phyloP scores from a whole-genome alignment of 306 rosid species.

The Glycyrrhiza uralensis region DNA sequence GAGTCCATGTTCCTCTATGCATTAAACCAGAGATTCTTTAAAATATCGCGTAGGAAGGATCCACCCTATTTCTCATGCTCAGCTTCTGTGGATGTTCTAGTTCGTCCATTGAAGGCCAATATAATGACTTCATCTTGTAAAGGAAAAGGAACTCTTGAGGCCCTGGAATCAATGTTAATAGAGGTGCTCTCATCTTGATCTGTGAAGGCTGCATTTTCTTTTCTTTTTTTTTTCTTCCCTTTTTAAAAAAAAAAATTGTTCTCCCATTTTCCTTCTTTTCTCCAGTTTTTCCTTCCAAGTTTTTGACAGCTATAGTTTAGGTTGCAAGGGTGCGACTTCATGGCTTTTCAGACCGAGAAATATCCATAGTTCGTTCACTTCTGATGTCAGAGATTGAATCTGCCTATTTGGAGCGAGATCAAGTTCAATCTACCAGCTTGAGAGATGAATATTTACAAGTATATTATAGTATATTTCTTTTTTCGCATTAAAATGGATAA shows the following conservation, averaged over 20 bases:
- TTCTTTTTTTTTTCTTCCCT: not conserved
- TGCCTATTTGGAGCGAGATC: conserved; percentile 96
- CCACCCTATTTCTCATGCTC: conserved; percentile 97
- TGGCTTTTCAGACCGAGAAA: conserved; percentile 92
- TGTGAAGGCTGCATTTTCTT: not conserved
- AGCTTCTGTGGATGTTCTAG: conserved; percentile 80
- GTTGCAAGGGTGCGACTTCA: conserved; percentile 85
- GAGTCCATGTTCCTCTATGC: conserved; percentile 95
- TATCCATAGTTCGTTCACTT: conserved; percentile 71
- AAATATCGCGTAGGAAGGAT: conserved; percentile 84
- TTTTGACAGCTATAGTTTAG: conserved; percentile 47
- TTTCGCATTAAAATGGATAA: conserved; percentile 11
- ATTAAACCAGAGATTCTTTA: conserved; percentile 86
- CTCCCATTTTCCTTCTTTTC: conserved; percentile 5
- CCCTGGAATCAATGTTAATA: conserved; percentile 81
- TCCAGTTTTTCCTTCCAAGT: not conserved
- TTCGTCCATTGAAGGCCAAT: conserved; percentile 82
- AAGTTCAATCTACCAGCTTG: conserved; percentile 88
- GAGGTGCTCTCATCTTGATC: conserved; percentile 57
- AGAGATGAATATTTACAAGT: conserved; percentile 93
- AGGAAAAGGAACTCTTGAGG: conserved; percentile 76
- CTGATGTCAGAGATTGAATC: conserved; percentile 96
- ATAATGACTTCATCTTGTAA: conserved; percentile 82
- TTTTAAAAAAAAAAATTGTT: too few relatives aligned
- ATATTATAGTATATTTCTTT: conserved; percentile 20